Evolutionary conservation across 305 asterid species (phyloP).

Genomic region (Fraxinus sp.): DNA sequence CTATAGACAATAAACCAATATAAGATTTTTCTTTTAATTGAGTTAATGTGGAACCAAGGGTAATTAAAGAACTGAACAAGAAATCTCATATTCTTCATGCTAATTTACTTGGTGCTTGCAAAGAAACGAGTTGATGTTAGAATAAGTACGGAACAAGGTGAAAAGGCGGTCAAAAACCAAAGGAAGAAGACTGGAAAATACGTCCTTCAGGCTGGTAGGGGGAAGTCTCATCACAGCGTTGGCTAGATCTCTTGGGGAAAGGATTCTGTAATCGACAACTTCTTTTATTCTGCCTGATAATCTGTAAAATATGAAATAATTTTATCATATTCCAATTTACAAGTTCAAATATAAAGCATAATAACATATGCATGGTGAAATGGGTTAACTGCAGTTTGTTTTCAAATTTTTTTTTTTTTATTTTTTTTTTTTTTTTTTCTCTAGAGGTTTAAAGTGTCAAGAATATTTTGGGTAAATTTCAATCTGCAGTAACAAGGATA

Average conservation of each 20-base stretch:
- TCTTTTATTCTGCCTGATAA: conserved; percentile 45
- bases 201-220: no score
- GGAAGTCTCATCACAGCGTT: conserved; percentile 64
- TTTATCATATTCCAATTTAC: not conserved
- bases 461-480: not conserved
- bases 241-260: conserved; percentile 67
- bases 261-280: conserved; percentile 65
- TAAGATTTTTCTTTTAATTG: conserved; percentile 15
- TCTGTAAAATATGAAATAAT: conserved; percentile 20
- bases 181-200: conserved; percentile 30
- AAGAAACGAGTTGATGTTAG: conserved; percentile 8
- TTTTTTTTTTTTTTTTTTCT: not conserved
- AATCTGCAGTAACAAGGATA: not conserved
- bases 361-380: not conserved
- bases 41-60: conserved; percentile 20
- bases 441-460: not conserved
- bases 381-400: not conserved
- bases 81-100: not conserved
- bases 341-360: not conserved
- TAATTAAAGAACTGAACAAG: not conserved
- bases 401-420: no score
- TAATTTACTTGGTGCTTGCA: conserved; percentile 3
- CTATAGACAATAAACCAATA: conserved; percentile 43
- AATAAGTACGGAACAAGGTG: not conserved
- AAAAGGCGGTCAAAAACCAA: conserved; percentile 5